Evolutionary conservation across 208 protist species (phyloP), one percentile per base, ranked within the genome.

Genomic region (Crithidia sp.): DNA sequence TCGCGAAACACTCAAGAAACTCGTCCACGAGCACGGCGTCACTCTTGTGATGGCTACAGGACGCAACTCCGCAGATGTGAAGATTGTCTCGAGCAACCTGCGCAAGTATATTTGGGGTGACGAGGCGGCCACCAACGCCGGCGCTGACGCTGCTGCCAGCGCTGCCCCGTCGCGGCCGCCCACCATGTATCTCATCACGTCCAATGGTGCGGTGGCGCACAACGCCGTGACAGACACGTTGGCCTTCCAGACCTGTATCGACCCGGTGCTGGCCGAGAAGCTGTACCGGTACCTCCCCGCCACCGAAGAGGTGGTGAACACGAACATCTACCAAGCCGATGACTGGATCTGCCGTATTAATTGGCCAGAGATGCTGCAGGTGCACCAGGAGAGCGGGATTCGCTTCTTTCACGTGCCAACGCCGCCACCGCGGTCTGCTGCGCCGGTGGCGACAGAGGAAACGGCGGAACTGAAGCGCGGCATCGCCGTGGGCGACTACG

Each of bases 261-360:
- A 81, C 43, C 72, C 79, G 3, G 59, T 17, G 0, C 3, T 87
- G 3, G 85, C 76, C 8, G 74, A 79, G 58, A 76, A 84, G 56
- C 59, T 90, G 17, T 78, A 86, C 62, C 17, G 55, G 28, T 55
- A 74, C 7, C 69, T 83, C 6, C 57, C 71, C 13, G 62, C 55
- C 3, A 62, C 57, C 14, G 79, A 86, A 71, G 68, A 67, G n/a
- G 50, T 49, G 39, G 71, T 89, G 39, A 89, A 89, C 75, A 85
- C 76, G 2, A 87, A 91, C 69, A 45, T 82, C 2, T 91, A 86
- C 52, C 83, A 87, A 57, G 47, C 84, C 39, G 84, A 91, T 8
- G 80, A 84, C 66, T 93, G 88, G 88, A 67, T 88, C 28, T 86
- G 84, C 49, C 79, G 86, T 60, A 44, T 77, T 47, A 71, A 84